Evolutionary conservation across 768 basidiomycete species (phyloP).

Genomic region (Boletus tomentosulus): DNA sequence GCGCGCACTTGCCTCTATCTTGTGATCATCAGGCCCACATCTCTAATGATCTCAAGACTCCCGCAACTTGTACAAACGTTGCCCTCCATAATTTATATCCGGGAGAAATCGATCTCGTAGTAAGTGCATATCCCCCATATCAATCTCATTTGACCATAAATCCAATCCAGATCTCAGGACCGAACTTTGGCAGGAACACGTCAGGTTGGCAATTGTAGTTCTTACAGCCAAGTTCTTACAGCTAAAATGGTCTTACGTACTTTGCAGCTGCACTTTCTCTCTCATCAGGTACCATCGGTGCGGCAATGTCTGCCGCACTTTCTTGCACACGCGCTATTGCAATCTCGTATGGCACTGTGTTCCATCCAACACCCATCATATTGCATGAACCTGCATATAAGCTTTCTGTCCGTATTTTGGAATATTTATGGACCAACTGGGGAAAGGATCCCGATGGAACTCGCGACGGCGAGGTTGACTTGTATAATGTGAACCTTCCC

Average conservation of each 20-base stretch:
- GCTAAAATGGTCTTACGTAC: conserved; percentile 1
- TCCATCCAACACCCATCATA: conserved; percentile 57
- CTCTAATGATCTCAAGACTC: conserved; percentile 49
- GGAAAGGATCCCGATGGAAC: conserved; percentile 60
- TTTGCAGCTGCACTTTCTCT: conserved; percentile 74
- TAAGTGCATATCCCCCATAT: conserved; percentile 32
- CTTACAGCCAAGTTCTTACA: neutral
- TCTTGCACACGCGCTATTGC: conserved; percentile 76
- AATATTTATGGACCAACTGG: conserved; percentile 81
- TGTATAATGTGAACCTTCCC: conserved; percentile 88
- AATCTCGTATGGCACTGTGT: conserved; percentile 80
- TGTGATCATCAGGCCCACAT: conserved; percentile 4
- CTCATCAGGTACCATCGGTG: conserved; percentile 91
- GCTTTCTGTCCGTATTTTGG: conserved; percentile 62
- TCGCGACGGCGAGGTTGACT: conserved; percentile 63
- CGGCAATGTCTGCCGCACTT: conserved; percentile 76
- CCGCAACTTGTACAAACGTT: conserved; percentile 89
- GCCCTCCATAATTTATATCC: conserved; percentile 86
- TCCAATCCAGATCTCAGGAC: conserved; percentile 66
- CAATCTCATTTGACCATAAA: neutral
- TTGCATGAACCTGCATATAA: conserved; percentile 70
- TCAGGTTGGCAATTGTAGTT: conserved; percentile 47
- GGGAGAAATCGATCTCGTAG: conserved; percentile 85
- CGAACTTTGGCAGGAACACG: conserved; percentile 81
- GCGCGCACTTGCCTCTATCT: conserved; percentile 22